Evolutionary conservation across 768 basidiomycete species (phyloP), one percentile per base, ranked within the genome.

Genomic region (Suillus plorans): DNA sequence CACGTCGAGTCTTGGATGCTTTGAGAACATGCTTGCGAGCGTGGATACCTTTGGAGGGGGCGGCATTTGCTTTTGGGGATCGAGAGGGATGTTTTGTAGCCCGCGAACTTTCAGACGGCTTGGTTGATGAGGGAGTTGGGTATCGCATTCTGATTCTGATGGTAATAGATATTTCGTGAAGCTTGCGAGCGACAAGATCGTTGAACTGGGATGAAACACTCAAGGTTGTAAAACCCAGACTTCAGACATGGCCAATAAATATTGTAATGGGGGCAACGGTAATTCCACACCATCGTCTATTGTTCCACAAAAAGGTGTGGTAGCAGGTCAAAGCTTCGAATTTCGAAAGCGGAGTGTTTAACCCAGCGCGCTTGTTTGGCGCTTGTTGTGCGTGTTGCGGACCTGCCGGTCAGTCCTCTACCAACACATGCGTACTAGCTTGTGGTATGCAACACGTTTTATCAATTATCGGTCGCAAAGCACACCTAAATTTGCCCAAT

Each of bases 11-110:
- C 22, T 61, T 47, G 20, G 59, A 16, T 61, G 67, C 67, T 59
- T 70, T 66, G 49, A 64, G 34, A n/a, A 53, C 34, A 16, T 41
- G 62, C 58, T 69, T 69, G 62, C 47, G 47, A n/a, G 64, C 44
- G 18, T 44, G 47, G 16, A 55, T 20, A 18, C 36, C 50, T 41
- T 64, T 74, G 5, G 64, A 70, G 25, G 18, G n/a, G 10, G 18
- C 60, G 12, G 39, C 12, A 7, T 44, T 16, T n/a, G 22, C 14
- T 31, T 60, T 69, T 52, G 36, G 58, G 44, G 60, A n/a, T 36
- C 68, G 72, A 50, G 66, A 63, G 34, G 63, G 52, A 50, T 63
- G 72, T 62, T 31, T 73, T 39, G 44, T 62, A n/a, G 52, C 28
- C 14, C 59, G 57, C 10, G 58, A 22, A 44, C 42, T 66, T 53